Evolutionary conservation across 768 basidiomycete species (phyloP), one percentile per base, ranked within the genome.

Genomic region (Xerocomus spinulosus): DNA sequence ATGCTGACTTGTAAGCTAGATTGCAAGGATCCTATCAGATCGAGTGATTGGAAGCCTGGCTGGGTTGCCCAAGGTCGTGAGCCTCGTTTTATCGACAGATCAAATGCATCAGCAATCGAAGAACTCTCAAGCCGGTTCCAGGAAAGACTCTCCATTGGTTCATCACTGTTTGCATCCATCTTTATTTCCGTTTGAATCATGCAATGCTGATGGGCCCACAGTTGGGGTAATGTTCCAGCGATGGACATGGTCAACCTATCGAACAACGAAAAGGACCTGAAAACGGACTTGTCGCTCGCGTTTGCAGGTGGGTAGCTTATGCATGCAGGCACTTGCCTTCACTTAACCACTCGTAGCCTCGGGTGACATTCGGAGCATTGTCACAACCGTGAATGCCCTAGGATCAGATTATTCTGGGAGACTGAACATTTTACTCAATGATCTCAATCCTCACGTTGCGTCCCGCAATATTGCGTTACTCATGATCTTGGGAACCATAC

Each of bases 331-430:
- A 2, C 29, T 41, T 4, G 15, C 40, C 13, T 45, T 33, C 1
- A 14, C 21, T 23, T 37, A 37, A 42, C 15, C n/a, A 14, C 21
- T 42, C 30, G 12, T 38, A 78, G 77, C 74, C 0, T 78, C 77
- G 7, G 77, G 77, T 5, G 77, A 78, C 55, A 63, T 78, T 39
- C 68, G 77, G 28, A 67, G 76, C 44, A 49, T 77, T 15, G 41
- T 78, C 6, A 55, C 56, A 23, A 77, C 73, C 3, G 53, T 78
- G 43, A 78, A 77, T 49, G 50, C 51, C 10, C 67, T 78, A 20
- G 73, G 76, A 5, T 17, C 51, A 10, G 56, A 74, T 36, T 77
- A 72, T 49, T 58, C 62, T 2, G 77, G 77, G 3, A 49, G 62
- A 12, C 44, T 74, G 14, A 68, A 54, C 8, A 62, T 78, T 23